These are phyloP conservation scores for Aspergillus affinis DNA, from an alignment of 495 filamentous ascomycete species.

Conservation along the genomic window DNA sequence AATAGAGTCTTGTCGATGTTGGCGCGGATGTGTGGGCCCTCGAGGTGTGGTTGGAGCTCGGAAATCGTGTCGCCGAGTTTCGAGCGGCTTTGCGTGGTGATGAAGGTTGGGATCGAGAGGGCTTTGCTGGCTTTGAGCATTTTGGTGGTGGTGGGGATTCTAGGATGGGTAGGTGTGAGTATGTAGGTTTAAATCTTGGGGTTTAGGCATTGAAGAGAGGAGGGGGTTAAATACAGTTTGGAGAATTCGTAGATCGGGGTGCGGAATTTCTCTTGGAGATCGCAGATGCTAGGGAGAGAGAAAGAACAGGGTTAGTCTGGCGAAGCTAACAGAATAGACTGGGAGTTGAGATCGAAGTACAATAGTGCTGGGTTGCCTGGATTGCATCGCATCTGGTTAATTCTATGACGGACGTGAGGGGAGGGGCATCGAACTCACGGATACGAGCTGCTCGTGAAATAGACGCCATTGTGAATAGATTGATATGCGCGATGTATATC, in stretches of 20 bases:
- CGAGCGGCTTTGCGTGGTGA: slow-evolving; percentile 77
- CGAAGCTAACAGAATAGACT: not conserved
- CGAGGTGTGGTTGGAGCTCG: slow-evolving; percentile 56
- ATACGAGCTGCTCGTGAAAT: slow-evolving; percentile 35
- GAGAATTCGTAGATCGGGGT: slow-evolving; percentile 77
- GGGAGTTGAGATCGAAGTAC: slow-evolving; percentile 39
- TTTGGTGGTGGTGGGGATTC: slow-evolving; percentile 41
- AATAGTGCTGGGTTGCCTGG: slow-evolving; percentile 69
- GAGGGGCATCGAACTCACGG: slow-evolving; percentile 22
- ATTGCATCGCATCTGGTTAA: slow-evolving; percentile 18
- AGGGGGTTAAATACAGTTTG: slow-evolving; percentile 57
- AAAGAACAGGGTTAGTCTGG: not conserved
- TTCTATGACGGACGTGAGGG: not conserved
- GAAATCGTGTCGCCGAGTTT: slow-evolving; percentile 76
- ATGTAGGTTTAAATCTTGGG: slow-evolving; percentile 4
- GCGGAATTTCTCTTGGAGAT: slow-evolving; percentile 93
- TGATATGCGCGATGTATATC: not conserved
- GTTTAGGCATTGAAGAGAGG: not conserved
- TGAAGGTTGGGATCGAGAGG: slow-evolving; percentile 75
- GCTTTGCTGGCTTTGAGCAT: slow-evolving; percentile 47
- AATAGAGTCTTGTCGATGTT: slow-evolving; percentile 85
- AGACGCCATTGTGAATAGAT: slow-evolving; percentile 29
- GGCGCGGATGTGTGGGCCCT: slow-evolving; percentile 42
- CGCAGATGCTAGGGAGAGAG: slow-evolving; percentile 69
- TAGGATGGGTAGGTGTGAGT: slow-evolving; percentile 4